Evolutionary conservation across 495 filamentous ascomycete genomes (phyloP).

Genomic region (Aspergillus campestris): DNA sequence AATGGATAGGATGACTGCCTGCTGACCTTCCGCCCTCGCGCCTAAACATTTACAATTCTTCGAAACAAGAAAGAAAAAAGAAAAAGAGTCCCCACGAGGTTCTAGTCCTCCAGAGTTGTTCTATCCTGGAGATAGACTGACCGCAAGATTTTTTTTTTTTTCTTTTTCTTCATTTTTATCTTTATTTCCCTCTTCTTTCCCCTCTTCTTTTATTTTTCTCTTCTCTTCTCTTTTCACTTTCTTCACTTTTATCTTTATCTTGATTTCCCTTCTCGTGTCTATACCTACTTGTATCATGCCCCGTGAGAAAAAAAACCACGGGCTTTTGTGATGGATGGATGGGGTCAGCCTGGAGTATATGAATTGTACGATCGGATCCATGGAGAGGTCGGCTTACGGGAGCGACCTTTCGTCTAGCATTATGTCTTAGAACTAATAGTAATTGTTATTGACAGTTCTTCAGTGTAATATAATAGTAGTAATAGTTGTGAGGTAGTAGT

Average conservation of each 20-base stretch:
- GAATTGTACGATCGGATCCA: conserved; percentile 10
- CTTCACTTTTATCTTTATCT: too few species aligned
- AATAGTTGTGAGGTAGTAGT: too few species aligned
- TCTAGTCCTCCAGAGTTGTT: conserved; percentile 13
- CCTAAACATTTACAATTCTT: conserved; percentile 12
- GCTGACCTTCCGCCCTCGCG: conserved; percentile 35
- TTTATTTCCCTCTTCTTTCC: conserved; percentile 4
- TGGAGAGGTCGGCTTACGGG: conserved; percentile 4
- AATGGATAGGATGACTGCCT: conserved; percentile 33
- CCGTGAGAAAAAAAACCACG: background rate
- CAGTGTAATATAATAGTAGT: background rate
- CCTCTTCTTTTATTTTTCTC: conserved; percentile 7
- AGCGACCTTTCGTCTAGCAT: background rate
- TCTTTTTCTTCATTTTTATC: background rate
- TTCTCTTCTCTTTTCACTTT: background rate
- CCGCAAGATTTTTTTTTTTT: conserved; percentile 5
- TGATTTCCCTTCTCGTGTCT: conserved; percentile 3
- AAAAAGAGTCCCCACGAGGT: conserved; percentile 12
- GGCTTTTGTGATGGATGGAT: background rate
- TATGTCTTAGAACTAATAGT: conserved; percentile 16
- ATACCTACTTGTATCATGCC: conserved; percentile 11
- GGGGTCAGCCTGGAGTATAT: conserved; percentile 5
- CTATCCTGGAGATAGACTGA: conserved; percentile 37
- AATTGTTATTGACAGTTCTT: conserved; percentile 7
- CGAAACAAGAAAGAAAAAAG: background rate